A percentile compares a stretch with the other conserved stretches of the same genome.
Evolutionary conservation across 2,329 filamentous ascomycete genomes (phyloP).

Genomic region (Neofusicoccum laricinum): DNA sequence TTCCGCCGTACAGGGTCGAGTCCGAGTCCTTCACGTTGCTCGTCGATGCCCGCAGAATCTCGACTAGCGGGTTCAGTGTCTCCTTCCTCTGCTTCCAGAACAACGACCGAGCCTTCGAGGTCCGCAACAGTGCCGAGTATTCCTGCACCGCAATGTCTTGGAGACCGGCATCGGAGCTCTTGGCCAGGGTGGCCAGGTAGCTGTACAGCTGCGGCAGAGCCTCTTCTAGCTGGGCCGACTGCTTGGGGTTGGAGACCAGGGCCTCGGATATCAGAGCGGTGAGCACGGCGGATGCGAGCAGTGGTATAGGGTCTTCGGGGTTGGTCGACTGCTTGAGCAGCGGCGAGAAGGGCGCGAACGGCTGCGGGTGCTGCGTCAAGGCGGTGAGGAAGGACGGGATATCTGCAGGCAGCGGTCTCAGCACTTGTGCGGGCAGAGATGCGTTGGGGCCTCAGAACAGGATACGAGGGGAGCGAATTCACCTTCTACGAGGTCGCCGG

Average conservation of each 20-base stretch:
- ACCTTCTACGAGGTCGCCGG: conserved; percentile 86
- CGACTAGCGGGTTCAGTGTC: conserved; percentile 76
- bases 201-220: conserved; percentile 79
- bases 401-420: conserved; percentile 50
- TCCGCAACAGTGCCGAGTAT: conserved; percentile 81
- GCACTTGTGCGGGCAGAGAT: not conserved
- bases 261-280: conserved; percentile 70
- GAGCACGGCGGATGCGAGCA: conserved; percentile 85
- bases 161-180: conserved; percentile 80
- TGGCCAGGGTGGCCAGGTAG: conserved; percentile 80
- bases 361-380: conserved; percentile 67
- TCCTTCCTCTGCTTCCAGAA: conserved; percentile 92
- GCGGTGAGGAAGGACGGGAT: conserved; percentile 75
- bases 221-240: conserved; percentile 62
- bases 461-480: conserved; percentile 21
- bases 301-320: conserved; percentile 80
- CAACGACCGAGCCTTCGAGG: conserved; percentile 67
- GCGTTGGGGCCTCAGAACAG: not conserved
- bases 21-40: conserved; percentile 70
- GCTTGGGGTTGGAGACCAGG: conserved; percentile 59
- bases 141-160: conserved; percentile 95
- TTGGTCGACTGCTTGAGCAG: conserved; percentile 81
- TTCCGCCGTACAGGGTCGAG: conserved; percentile 49
- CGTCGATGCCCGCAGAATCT: conserved; percentile 73
- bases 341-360: conserved; percentile 75